Evolutionary conservation across 2,329 filamentous ascomycete genomes (phyloP).

Genomic region (Alternaria sp.): DNA sequence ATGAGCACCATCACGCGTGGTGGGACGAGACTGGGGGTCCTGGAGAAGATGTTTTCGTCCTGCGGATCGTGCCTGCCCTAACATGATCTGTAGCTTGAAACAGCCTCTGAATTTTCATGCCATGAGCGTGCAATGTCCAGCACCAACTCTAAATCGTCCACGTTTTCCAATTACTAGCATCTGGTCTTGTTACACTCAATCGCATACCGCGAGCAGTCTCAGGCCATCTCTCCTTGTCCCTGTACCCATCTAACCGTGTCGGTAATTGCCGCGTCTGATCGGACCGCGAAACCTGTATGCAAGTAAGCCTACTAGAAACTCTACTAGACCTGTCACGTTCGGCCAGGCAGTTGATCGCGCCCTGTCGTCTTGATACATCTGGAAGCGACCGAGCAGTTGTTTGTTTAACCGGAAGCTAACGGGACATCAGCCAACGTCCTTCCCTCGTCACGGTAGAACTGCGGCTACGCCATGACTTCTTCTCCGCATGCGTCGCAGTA

Average conservation of each 20-base stretch:
- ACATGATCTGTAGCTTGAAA: background rate
- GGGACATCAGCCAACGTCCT: conserved; percentile 15
- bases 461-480: conserved; percentile 17
- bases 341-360: background rate
- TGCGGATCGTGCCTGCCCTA: background rate
- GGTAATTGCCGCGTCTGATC: conserved; percentile 7
- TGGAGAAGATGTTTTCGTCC: background rate
- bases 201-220: background rate
- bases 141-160: background rate
- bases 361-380: background rate
- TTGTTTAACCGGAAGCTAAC: conserved; percentile 10
- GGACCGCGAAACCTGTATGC: conserved; percentile 8
- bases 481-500: conserved; percentile 24
- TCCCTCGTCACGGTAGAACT: conserved; percentile 22
- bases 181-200: background rate
- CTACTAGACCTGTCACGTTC: background rate
- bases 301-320: background rate
- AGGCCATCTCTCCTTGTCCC: background rate
- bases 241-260: background rate
- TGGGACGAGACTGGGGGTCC: background rate
- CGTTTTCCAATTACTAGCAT: background rate
- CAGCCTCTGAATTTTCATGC: background rate
- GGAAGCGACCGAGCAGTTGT: conserved; percentile 4
- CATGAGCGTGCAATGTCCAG: background rate
- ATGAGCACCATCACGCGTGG: background rate